Percentiles rank a stretch among this genome's conserved stretches.
phyloP scores from a whole-genome alignment of 83 land plant species.

The Diphasiastrum complanatum region DNA sequence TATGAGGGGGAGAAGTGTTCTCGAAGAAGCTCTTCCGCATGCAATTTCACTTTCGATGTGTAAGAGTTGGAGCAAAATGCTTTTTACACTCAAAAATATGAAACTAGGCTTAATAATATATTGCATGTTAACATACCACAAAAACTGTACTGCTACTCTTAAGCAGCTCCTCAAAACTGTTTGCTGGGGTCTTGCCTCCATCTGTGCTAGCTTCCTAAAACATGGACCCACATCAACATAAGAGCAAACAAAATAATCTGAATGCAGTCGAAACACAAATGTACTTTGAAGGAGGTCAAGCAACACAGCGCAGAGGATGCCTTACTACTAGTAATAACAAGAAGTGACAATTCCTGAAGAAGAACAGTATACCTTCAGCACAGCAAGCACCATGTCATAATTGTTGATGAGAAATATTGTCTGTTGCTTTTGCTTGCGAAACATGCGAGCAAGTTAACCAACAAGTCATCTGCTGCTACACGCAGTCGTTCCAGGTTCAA shows the following conservation, averaged over 20 bases:
- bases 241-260: background rate
- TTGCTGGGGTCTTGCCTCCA: constrained; percentile 78
- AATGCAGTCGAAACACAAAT: background rate
- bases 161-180: constrained; percentile 91
- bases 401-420: constrained; percentile 96
- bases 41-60: background rate
- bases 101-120: no score
- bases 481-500: constrained; percentile 86
- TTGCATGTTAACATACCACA: constrained; percentile 90
- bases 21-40: constrained; percentile 81
- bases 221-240: background rate
- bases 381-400: constrained; percentile 92
- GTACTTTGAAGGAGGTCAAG: no score
- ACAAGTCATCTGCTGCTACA: constrained; percentile 88
- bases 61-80: background rate
- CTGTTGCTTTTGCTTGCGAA: constrained; percentile 67
- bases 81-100: no score
- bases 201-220: constrained; percentile 90
- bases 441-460: constrained; percentile 71
- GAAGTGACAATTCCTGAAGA: background rate
- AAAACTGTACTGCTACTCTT: constrained; percentile 80
- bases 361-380: constrained; percentile 58
- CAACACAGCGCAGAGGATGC: no score
- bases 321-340: no score
- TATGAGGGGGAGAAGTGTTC: constrained; percentile 86